These are phyloP conservation scores for Silene noctiflora DNA, from an alignment of 179 eudicot species.

Conservation along the genomic window DNA sequence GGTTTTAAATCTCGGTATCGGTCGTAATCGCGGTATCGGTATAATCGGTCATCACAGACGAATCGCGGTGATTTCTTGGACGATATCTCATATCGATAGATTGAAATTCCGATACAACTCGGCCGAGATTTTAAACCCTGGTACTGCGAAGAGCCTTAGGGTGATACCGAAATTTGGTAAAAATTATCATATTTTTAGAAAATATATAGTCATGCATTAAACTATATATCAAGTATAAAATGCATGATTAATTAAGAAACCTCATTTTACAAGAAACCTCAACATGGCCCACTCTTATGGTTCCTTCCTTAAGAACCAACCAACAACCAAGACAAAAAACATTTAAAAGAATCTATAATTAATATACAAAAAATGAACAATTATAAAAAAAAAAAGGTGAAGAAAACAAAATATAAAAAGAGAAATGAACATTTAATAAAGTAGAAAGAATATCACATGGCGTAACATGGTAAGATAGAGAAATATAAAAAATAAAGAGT, in stretches of 20 bases:
- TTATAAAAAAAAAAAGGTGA: background rate
- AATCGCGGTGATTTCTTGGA: too few species aligned
- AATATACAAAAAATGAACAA: background rate
- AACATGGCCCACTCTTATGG: slow-evolving; percentile 5
- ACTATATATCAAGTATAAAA: background rate
- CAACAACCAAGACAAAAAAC: background rate
- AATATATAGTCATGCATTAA: background rate
- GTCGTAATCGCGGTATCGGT: too few species aligned
- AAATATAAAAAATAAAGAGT: background rate
- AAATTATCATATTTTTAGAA: too few species aligned
- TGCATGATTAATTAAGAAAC: slow-evolving; percentile 3
- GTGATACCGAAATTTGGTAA: too few species aligned
- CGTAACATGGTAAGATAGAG: slow-evolving; percentile 30
- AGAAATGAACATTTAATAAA: background rate
- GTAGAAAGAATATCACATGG: slow-evolving; percentile 32
- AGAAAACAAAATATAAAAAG: background rate
- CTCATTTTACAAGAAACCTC: slow-evolving; percentile 30
- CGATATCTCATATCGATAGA: too few species aligned
- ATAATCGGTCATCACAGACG: too few species aligned
- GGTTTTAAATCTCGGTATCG: too few species aligned
- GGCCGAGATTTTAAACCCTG: too few species aligned
- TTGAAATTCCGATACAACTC: too few species aligned
- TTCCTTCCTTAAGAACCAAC: background rate
- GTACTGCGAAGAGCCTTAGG: too few species aligned
- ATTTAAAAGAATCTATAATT: too few species aligned